Evolutionary conservation across 192 early-diverging fungal species (phyloP).

Genomic region (Tieghemiomyces parasiticus): DNA sequence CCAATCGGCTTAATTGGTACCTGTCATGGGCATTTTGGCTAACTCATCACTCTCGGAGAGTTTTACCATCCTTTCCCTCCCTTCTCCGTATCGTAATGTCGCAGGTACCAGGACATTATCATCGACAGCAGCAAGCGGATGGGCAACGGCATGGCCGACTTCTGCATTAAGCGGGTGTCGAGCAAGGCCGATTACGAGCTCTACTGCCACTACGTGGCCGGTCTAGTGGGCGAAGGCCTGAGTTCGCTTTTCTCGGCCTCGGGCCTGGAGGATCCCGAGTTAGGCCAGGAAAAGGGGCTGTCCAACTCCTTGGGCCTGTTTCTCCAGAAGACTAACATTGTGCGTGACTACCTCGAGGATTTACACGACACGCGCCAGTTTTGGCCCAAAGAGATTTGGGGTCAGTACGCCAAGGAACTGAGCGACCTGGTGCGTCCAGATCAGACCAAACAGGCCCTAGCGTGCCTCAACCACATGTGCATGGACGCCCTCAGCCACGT

Average conservation of each 20-base stretch:
- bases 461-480: conserved; percentile 80
- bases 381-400: conserved; percentile 96
- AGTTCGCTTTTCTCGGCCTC: conserved; percentile 80
- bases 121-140: conserved; percentile 81
- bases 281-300: conserved; percentile 32
- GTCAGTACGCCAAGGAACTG: conserved; percentile 54
- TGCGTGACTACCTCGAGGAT: conserved; percentile 90
- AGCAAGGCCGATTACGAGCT: conserved; percentile 84
- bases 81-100: too few relatives aligned
- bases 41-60: too few relatives aligned
- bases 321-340: conserved; percentile 97
- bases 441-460: conserved; percentile 49
- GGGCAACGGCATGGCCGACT: conserved; percentile 94
- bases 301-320: conserved; percentile 96
- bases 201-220: conserved; percentile 97
- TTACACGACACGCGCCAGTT: conserved; percentile 75
- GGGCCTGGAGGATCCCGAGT: conserved; percentile 50
- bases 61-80: too few relatives aligned
- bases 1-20: too few relatives aligned
- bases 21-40: too few relatives aligned
- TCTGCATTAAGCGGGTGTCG: conserved; percentile 42
- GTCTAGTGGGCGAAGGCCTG: conserved; percentile 86
- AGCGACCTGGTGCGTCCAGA: conserved; percentile 54
- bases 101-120: conserved; percentile 71
- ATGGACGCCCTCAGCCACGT: conserved; percentile 71